Conservation (phyloP, 805 yeast genomes). For the Wickerhamiella lipophila region DNA sequence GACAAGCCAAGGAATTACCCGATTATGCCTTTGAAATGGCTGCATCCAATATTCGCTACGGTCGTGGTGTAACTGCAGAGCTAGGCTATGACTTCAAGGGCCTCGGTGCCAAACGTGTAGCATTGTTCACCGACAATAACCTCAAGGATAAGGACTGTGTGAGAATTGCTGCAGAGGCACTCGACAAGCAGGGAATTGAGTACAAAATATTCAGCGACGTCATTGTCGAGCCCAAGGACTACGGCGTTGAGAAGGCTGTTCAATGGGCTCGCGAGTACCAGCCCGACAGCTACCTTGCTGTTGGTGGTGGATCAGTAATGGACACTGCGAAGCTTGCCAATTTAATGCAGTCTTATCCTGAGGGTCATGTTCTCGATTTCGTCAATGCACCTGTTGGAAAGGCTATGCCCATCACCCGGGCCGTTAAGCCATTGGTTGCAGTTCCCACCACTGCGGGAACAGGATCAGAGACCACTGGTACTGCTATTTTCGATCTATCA, state of each 20-base stretch:
- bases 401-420: constrained; percentile 28
- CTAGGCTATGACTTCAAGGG: constrained; percentile 31
- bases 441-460: constrained; percentile 38
- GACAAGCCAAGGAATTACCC: constrained; percentile 14
- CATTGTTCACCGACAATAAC: constrained; percentile 30
- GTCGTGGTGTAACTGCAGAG: constrained; percentile 31
- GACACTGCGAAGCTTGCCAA: constrained; percentile 36
- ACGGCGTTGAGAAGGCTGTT: constrained; percentile 28
- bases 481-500: constrained; percentile 34
- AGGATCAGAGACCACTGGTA: constrained; percentile 37
- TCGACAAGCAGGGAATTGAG: constrained; percentile 27
- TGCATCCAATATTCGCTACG: constrained; percentile 30
- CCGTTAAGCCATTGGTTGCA: constrained; percentile 32
- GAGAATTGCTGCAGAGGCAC: constrained; percentile 25
- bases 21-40: constrained; percentile 34
- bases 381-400: constrained; percentile 34
- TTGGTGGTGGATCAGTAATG: constrained; percentile 39
- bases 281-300: constrained; percentile 34
- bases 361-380: constrained; percentile 33
- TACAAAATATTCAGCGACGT: constrained; percentile 30
- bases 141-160: constrained; percentile 25
- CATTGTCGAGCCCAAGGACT: constrained; percentile 31
- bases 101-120: constrained; percentile 27
- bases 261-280: constrained; percentile 28
- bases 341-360: constrained; percentile 32